Conservation (phyloP, 306 rosid species). For the Cicer arietinum region DNA sequence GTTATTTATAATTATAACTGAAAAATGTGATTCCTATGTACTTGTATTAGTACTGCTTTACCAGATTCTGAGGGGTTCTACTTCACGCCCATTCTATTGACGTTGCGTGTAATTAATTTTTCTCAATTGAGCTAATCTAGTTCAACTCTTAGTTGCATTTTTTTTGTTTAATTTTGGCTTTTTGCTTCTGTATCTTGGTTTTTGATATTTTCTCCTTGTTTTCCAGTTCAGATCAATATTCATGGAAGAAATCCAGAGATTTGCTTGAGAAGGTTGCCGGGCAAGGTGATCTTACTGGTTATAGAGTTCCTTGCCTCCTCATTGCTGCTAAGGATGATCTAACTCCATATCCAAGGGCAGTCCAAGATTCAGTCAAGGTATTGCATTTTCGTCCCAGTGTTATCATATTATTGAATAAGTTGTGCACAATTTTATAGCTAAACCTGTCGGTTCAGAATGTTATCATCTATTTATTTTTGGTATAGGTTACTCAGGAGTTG, state of each 20-base stretch:
- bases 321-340: slow-evolving; percentile 93
- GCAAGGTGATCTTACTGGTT: slow-evolving; percentile 82
- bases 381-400: slow-evolving; percentile 29
- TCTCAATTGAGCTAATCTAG: slow-evolving; percentile 31
- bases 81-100: slow-evolving; percentile 18
- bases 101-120: slow-evolving; percentile 24
- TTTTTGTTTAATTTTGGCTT: slow-evolving; percentile 36
- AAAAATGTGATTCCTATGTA: background rate
- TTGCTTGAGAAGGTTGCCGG: slow-evolving; percentile 82
- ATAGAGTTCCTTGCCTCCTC: slow-evolving; percentile 85
- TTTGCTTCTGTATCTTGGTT: slow-evolving; percentile 23
- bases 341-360: slow-evolving; percentile 77
- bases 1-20: background rate
- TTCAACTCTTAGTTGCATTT: background rate
- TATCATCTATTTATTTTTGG: slow-evolving; percentile 34
- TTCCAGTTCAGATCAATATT: slow-evolving; percentile 83
- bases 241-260: slow-evolving; percentile 83
- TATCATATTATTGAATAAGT: slow-evolving; percentile 28
- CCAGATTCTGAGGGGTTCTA: slow-evolving; percentile 35
- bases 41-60: slow-evolving; percentile 17
- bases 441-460: slow-evolving; percentile 27
- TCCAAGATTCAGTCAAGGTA: slow-evolving; percentile 91
- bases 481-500: slow-evolving; percentile 76
- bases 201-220: slow-evolving; percentile 41
- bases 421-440: slow-evolving; percentile 24